Conservation (phyloP, 176 grass and related monocot genomes). For the Chrysopogon serrulatus region DNA sequence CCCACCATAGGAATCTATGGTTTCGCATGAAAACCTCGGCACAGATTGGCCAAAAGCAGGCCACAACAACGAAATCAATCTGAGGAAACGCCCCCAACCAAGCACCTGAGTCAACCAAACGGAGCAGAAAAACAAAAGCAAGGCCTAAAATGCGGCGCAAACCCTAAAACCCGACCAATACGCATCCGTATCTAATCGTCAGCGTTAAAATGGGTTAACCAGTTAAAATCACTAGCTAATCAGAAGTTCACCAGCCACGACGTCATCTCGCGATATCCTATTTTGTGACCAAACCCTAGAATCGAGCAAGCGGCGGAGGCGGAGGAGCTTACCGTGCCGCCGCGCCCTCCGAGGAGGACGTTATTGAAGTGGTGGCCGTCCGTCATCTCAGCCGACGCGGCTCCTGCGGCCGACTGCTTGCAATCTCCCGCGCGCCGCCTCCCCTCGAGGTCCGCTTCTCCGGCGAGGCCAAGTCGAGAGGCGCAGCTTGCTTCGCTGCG, state of each 20-base stretch:
- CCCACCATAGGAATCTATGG: neutral
- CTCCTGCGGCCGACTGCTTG: neutral
- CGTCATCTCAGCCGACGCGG: slow-evolving; percentile 40
- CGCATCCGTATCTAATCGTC: neutral
- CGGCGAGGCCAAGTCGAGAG: neutral
- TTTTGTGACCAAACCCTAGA: neutral
- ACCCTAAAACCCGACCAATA: slow-evolving; percentile 37
- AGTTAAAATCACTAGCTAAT: neutral
- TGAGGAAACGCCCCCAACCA: neutral
- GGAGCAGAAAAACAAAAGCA: neutral
- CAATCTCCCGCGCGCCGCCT: neutral
- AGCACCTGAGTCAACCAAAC: neutral
- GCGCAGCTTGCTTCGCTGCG: neutral
- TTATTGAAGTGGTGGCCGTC: slow-evolving; percentile 74
- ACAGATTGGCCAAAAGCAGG: neutral
- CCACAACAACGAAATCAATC: neutral
- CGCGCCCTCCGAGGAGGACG: slow-evolving; percentile 81
- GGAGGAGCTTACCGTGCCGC: slow-evolving; percentile 61
- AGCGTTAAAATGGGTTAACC: neutral
- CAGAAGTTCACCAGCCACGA: neutral
- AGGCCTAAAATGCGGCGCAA: neutral
- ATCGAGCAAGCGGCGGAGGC: neutral
- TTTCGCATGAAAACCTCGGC: neutral
- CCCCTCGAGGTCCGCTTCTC: neutral
- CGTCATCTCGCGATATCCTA: neutral